Base-by-base conservation (phyloP, 257 asterid genomes). In the Euphrasia confusa region DNA sequence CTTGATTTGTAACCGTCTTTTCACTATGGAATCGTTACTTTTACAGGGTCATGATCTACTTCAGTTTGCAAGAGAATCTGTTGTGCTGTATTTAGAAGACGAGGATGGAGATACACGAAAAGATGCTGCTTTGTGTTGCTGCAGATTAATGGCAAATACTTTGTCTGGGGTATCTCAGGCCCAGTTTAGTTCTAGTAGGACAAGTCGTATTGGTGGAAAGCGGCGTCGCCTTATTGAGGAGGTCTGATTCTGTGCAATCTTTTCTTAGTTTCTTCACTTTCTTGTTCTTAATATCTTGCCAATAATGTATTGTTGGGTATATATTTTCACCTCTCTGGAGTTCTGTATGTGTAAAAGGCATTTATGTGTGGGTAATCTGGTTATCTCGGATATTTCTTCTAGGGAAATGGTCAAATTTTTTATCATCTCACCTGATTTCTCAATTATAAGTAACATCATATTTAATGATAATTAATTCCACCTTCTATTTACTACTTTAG, bases 81-180 rank as follows among this genome's bases (percentile, higher is more conserved):
- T 87, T 69, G 88, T 93, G 78, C 78, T 75, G 40, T 93, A 87
- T 78, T 79, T 93, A 57, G 97, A 89, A 76, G 99, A 93, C 49
- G 99, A 93, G 59, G 97, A 89, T 68, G 95, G 99, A 71, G 86
- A 79, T 54, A 93, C 96, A 69, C 76, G 99, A 65, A 93, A 89
- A 83, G 96, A 89, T 77, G 97, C 99, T 71, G 99, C 97, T 5
- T 77, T 93, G 27, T 93, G 99, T 80, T 93, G 99, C 87, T 93
- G 96, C 82, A 87, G 82, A 67, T 75, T 93, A 63, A 84, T 89
- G 76, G 84, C 88, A 55, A 93, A 87, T 85, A 87, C 97, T 71
- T 82, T 89, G 61, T 83, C 87, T 68, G 85, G 85, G 60, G 70
- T 79, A 61, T 68, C 89, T 57, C 77, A 89, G 35, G 72, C 88